Evolutionary conservation across 257 asterid genomes (phyloP), one percentile per base, ranked within the genome.

Genomic region (Solanum sejunctum): DNA sequence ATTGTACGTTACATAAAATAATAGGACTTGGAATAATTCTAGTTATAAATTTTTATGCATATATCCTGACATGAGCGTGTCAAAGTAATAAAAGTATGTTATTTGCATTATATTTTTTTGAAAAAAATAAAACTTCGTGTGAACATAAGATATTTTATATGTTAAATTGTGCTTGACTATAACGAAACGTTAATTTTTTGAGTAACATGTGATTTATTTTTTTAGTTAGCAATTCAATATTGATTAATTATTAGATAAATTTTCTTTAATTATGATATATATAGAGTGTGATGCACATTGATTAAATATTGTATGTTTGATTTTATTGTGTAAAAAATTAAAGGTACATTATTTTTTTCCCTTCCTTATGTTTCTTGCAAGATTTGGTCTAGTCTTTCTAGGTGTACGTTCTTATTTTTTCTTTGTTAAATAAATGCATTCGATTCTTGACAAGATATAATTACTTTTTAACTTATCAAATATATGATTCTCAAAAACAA

Each of bases 71-170:
- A 32, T 32, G 36, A 32, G 36, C 36, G 36, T 32, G 36, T 32
- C 36, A 32, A 32, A 32, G 3, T 32, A 32, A 3, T 2, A 32
- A 32, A 32, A 32, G 36, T 12, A 51, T 3, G 12, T 5, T 51
- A 2, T 10, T 3, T 9, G 11, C 4, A 49, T 49, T 5, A 49
- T 12, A 49, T 10, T 10, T 49, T 49, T 49, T 32, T 28, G 28
- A 0, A 3, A 10, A 11, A 9, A 9, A 49, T 10, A 10, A 6
- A 60, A 61, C 3, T 0, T 4, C n/a, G 5, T 0, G 2, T 20
- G 20, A 58, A 10, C 0, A 20, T 20, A 3, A 58, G 7, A 58
- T 58, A 1, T 0, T 63, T 63, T 12, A 1, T 6, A 2, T 2
- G 1, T 26, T 1, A 26, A 4, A 26, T 1, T 26, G 0, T 7